These are phyloP conservation scores for Chlamydomonas eustigma DNA, from an alignment of 139 green algal species.

Conservation along the genomic window DNA sequence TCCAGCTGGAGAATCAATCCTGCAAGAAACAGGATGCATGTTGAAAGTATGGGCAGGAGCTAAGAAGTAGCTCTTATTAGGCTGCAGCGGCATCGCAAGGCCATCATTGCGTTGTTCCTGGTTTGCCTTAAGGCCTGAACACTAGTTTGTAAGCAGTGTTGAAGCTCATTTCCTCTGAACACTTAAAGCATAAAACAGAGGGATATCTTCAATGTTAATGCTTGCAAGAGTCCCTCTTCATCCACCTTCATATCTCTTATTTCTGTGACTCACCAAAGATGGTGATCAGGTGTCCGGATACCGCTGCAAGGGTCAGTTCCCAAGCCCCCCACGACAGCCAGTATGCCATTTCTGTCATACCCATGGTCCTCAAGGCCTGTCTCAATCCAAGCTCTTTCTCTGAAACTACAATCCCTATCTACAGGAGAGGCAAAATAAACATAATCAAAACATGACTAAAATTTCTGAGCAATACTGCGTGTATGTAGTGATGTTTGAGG, in stretches of 20 bases:
- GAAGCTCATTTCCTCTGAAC: too few species aligned
- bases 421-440: not conserved
- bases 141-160: too few species aligned
- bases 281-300: constrained; percentile 65
- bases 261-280: constrained; percentile 59
- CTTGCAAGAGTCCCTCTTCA: too few species aligned
- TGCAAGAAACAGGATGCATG: too few species aligned
- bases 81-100: too few species aligned
- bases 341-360: constrained; percentile 82
- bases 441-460: not conserved
- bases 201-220: too few species aligned
- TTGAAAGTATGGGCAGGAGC: too few species aligned
- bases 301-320: constrained; percentile 47
- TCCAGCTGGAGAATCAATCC: constrained; percentile 79
- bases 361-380: constrained; percentile 81
- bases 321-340: constrained; percentile 73
- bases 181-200: too few species aligned
- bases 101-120: too few species aligned
- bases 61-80: too few species aligned
- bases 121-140: too few species aligned
- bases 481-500: not conserved
- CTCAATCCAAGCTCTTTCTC: constrained; percentile 73
- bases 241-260: too few species aligned
- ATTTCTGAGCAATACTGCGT: not conserved
- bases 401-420: constrained; percentile 59